Base-by-base conservation (phyloP, 129 eudicot species). In the Flaveria sonorensis region DNA sequence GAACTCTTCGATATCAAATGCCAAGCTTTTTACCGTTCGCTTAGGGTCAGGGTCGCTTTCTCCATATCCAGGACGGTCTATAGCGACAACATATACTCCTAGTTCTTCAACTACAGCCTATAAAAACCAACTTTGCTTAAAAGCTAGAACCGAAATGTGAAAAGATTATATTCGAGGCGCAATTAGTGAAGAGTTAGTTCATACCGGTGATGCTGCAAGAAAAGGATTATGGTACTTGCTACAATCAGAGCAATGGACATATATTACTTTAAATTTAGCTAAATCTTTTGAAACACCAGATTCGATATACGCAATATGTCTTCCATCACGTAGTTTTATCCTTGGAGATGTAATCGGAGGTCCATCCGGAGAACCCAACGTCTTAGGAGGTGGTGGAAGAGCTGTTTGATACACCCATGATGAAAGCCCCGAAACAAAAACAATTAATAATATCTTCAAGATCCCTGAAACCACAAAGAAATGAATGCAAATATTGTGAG, bases 31-130 rank as follows among this genome's bases (percentile, higher is more conserved):
- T 3, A 68, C 40, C 4, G 90, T 87, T 56, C 70, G 80, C 8
- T 80, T 77, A 19, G 97, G 96, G 63, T 89, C 70, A 26, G 96
- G 95, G 48, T 92, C 96, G 50, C 97, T 92, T 76, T 92, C 89
- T 65, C 92, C 95, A 86, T 92, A 92, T 36, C 97, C 97, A 16
- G 93, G 88, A 36, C 93, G 77, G 47, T 92, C 97, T 78, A 86
- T 66, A 32, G 91, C 70, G 62, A 92, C 88, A 32, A 84, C 32
- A 68, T 87, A 92, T 2, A 84, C 69, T 28, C 95, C 97, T 65
- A 85, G 70, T 23, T 81, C 83, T 75, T 91, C 84, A 48, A 88
- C 28, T 15, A 76, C 61, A 15, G 77, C 90, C 97, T 91, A 70
- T 30, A 55, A 68, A 39, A 66, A 36, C 4, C 23, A 39, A 13